Evolutionary conservation across 2,329 filamentous ascomycete genomes (phyloP).

Genomic region (Fusarium sp.): DNA sequence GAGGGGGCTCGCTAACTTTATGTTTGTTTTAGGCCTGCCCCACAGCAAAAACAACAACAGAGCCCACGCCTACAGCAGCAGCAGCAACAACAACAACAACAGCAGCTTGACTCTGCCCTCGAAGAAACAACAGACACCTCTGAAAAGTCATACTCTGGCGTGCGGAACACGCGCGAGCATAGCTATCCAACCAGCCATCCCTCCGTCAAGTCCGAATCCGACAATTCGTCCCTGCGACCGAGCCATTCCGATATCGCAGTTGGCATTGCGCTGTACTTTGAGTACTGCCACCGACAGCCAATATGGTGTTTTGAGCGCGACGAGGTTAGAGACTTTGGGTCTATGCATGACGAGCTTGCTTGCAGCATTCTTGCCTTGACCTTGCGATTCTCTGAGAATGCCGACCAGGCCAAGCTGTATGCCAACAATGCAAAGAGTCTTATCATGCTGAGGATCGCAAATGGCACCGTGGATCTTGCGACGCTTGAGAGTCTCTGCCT

Average conservation of each 20-base stretch:
- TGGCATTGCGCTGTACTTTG: constrained; percentile 58
- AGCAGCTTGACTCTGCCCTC: constrained; percentile 45
- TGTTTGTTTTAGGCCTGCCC: constrained; percentile 47
- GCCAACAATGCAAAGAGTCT: constrained; percentile 57
- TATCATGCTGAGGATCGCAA: constrained; percentile 64
- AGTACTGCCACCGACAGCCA: constrained; percentile 60
- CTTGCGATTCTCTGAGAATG: constrained; percentile 55
- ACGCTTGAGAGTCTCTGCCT: constrained; percentile 66
- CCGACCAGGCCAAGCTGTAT: constrained; percentile 53
- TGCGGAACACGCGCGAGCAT: constrained; percentile 46
- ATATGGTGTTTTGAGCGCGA: constrained; percentile 62
- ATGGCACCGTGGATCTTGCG: constrained; percentile 62
- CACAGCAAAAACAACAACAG: constrained; percentile 28
- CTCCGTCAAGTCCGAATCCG: constrained; percentile 48
- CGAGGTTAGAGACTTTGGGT: constrained; percentile 53
- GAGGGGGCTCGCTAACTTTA: constrained; percentile 47
- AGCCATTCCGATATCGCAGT: constrained; percentile 51
- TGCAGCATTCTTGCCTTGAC: constrained; percentile 59
- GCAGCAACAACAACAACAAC: constrained; percentile 16
- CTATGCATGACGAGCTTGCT: constrained; percentile 57
- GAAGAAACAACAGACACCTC: constrained; percentile 52
- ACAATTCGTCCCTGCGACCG: constrained; percentile 49
- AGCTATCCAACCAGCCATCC: constrained; percentile 44
- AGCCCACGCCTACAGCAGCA: constrained; percentile 13
- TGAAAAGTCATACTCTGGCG: constrained; percentile 54